Evolutionary conservation across 495 filamentous ascomycete genomes (phyloP), one percentile per base, ranked within the genome.

Genomic region (Staphylotrichum longicolle): DNA sequence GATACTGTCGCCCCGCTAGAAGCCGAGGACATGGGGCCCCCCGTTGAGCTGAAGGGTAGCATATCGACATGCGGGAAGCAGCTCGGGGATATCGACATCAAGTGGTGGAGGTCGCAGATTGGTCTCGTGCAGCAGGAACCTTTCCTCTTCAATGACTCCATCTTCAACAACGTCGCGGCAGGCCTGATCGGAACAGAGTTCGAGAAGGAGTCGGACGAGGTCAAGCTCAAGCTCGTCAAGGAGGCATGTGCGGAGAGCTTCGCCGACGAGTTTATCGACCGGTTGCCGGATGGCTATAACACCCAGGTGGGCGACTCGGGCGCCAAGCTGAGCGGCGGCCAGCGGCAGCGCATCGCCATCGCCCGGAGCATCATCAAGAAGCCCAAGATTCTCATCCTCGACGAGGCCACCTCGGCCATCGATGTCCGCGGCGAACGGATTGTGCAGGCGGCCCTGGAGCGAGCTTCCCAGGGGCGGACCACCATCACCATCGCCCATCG

Each of bases 401-500:
- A 95, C 68, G 91, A 95, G 65, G 88, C 88, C 0, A 96, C 91
- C 0, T 86, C 85, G 66, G 88, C 90, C 48, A 79, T 96, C 15
- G 91, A 96, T 67, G 80, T 83, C 14, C 81, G 81, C 44, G 86
- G 86, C 59, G 88, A 92, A 62, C 75, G 80, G 7, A 82, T 86
- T 12, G 82, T 93, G 14, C 88, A 93, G 73, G 82, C 84, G 7
- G 83, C 85, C 2, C 80, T 93, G 30, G 83, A 90, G 51, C 74
- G 81, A 30, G 88, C 86, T 66, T 82, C 88, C 0, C 77, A 82
- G 57, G 83, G 83, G 3, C 83, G 88, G 39, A 95, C 90, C 5
- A 92, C 88, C 1, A 87, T 95, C 57, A 86, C 89, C n/a, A 89
- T 95, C 27, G 84, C 85, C 20, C 90, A 93, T 71, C 76, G 88